Percentiles rank a stretch among this genome's conserved stretches.
These are phyloP conservation scores for Tirmania nivea DNA, from an alignment of 495 filamentous ascomycete genomes.

Conservation along the genomic window DNA sequence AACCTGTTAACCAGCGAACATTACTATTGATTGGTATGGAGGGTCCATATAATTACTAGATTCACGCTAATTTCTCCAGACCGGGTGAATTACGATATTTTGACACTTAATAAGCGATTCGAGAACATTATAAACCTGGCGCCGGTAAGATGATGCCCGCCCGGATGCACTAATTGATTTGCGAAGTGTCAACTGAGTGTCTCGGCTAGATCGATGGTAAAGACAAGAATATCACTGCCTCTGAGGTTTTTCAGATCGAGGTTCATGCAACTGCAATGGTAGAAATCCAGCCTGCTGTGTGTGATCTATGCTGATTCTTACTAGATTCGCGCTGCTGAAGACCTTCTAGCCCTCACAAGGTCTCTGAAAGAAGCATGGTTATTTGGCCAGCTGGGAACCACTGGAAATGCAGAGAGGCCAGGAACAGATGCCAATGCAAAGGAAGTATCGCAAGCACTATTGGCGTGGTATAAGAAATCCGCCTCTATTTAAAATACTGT, in stretches of 20 bases:
- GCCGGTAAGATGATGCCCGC: constrained; percentile 22
- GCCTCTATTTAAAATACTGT: neutral
- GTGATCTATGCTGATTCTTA: neutral
- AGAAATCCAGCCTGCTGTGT: neutral
- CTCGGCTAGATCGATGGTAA: constrained; percentile 21
- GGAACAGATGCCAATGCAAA: constrained; percentile 30
- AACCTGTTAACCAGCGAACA: too few relatives aligned
- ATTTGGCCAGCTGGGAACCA: constrained; percentile 47
- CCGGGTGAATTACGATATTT: constrained; percentile 32
- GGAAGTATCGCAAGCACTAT: constrained; percentile 26
- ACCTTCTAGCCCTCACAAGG: constrained; percentile 39
- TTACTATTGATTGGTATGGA: too few relatives aligned
- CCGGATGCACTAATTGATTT: neutral
- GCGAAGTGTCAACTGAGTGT: neutral
- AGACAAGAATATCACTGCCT: constrained; percentile 29
- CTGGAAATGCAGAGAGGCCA: constrained; percentile 27
- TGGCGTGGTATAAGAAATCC: neutral
- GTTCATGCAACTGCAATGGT: constrained; percentile 43
- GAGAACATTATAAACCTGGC: constrained; percentile 38
- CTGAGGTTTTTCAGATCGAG: constrained; percentile 39
- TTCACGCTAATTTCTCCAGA: constrained; percentile 19
- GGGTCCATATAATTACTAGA: neutral
- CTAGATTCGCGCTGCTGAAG: constrained; percentile 43
- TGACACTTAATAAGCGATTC: constrained; percentile 37
- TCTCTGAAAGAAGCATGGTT: constrained; percentile 55